These are phyloP conservation scores for Hamigera avellanea DNA, from an alignment of 495 filamentous ascomycete species.

Conservation along the genomic window DNA sequence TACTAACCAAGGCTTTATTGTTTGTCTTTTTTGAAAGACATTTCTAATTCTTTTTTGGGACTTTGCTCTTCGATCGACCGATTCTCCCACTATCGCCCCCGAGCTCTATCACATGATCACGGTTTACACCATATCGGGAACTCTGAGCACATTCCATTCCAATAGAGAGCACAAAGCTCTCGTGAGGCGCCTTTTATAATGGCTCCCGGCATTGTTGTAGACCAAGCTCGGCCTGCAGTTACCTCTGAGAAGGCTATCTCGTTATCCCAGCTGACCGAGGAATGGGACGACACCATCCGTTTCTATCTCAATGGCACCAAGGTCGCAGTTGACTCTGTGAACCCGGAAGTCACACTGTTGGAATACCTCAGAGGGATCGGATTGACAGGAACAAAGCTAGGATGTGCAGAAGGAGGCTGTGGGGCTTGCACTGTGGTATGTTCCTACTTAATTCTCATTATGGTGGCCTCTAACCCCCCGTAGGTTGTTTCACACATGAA, in stretches of 20 bases:
- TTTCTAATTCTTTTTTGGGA: too few relatives aligned
- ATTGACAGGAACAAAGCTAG: conserved; percentile 63
- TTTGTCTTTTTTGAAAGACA: too few relatives aligned
- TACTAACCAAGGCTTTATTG: too few relatives aligned
- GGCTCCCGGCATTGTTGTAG: conserved; percentile 45
- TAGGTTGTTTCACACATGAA: conserved; percentile 86
- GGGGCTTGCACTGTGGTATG: conserved; percentile 88
- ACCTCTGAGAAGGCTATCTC: conserved; percentile 27
- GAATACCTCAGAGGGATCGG: conserved; percentile 89
- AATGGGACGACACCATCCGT: conserved; percentile 57
- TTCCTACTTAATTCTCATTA: background rate
- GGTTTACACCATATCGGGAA: too few relatives aligned
- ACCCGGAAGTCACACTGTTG: conserved; percentile 85
- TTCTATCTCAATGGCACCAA: conserved; percentile 97
- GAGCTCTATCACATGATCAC: too few relatives aligned
- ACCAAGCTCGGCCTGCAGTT: conserved; percentile 34
- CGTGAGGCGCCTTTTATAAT: conserved; percentile 18
- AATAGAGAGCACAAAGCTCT: too few relatives aligned
- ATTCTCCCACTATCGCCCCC: too few relatives aligned
- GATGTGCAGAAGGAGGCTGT: conserved; percentile 91
- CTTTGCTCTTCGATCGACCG: too few relatives aligned
- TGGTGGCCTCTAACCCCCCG: too few relatives aligned
- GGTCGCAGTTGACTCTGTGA: conserved; percentile 66
- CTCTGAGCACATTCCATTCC: too few relatives aligned
- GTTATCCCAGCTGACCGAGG: conserved; percentile 44